These are phyloP conservation scores for Candida sanyaensis DNA, from an alignment of 1,139 yeast genomes.

Conservation along the genomic window DNA sequence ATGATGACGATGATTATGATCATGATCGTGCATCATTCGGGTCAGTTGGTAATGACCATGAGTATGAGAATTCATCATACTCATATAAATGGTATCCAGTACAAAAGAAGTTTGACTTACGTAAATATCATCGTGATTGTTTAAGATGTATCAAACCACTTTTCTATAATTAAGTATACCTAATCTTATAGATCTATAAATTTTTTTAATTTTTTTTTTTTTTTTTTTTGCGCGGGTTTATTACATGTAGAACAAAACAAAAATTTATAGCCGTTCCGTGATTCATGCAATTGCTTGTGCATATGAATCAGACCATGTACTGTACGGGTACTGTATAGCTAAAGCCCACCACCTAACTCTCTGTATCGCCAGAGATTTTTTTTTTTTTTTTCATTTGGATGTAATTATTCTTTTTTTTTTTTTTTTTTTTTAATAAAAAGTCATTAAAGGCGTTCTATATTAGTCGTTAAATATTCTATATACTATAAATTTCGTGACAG, in stretches of 20 bases:
- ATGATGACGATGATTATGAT: slow-evolving; percentile 17
- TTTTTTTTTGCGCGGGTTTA: no score
- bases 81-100: slow-evolving; percentile 50
- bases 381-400: no score
- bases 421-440: no score
- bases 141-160: slow-evolving; percentile 56
- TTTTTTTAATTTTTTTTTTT: neutral
- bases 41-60: neutral
- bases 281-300: no score
- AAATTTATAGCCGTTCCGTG: no score
- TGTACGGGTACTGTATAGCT: no score
- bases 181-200: neutral
- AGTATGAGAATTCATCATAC: neutral
- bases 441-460: neutral
- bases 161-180: slow-evolving; percentile 1
- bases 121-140: slow-evolving; percentile 53
- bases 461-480: neutral
- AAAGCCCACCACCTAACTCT: no score
- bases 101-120: slow-evolving; percentile 34
- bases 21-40: slow-evolving; percentile 1
- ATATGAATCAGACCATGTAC: no score
- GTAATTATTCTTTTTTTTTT: no score
- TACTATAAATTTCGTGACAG: neutral
- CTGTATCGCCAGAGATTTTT: no score
- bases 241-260: no score